A percentile compares a stretch with the other conserved stretches of the same genome.
phyloP scores from a whole-genome alignment of 495 filamentous ascomycete genomes.

The Baudoinia panamericana region DNA sequence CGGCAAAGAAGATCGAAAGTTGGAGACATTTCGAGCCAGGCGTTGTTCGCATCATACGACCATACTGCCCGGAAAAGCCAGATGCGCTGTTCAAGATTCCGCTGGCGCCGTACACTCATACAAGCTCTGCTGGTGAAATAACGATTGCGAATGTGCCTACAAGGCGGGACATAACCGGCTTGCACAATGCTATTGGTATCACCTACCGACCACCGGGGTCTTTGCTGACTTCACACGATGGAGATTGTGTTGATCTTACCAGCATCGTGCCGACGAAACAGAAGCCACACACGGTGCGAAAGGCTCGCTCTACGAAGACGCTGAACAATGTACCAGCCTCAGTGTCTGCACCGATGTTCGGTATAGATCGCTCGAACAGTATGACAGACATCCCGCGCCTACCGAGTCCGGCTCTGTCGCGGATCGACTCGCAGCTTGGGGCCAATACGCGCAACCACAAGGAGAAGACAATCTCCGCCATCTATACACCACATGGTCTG shows the following conservation, averaged over 20 bases:
- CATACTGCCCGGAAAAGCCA: slow-evolving; percentile 31
- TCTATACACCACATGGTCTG: slow-evolving; percentile 52
- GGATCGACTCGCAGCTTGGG: slow-evolving; percentile 5
- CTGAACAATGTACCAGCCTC: background rate
- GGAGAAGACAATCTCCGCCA: slow-evolving; percentile 37
- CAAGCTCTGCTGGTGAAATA: slow-evolving; percentile 44
- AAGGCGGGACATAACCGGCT: slow-evolving; percentile 43
- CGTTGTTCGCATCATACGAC: slow-evolving; percentile 37
- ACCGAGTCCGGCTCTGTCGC: background rate
- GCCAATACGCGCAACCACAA: slow-evolving; percentile 7
- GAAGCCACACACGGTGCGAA: background rate
- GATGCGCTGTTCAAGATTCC: slow-evolving; percentile 33
- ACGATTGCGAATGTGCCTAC: slow-evolving; percentile 52
- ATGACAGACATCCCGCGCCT: slow-evolving; percentile 3
- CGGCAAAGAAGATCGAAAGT: slow-evolving; percentile 44
- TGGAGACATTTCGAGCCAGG: slow-evolving; percentile 53
- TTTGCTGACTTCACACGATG: slow-evolving; percentile 20
- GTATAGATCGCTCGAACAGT: background rate
- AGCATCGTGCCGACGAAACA: background rate
- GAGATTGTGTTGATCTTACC: slow-evolving; percentile 12
- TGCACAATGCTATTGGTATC: slow-evolving; percentile 57
- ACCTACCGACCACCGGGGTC: slow-evolving; percentile 48
- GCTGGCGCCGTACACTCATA: slow-evolving; percentile 35
- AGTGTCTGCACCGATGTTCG: slow-evolving; percentile 1
- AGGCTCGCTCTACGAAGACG: background rate